A percentile compares a stretch with the other conserved stretches of the same genome.
Evolutionary conservation across 2,329 filamentous ascomycete genomes (phyloP).

Genomic region (Fusarium floridanum): DNA sequence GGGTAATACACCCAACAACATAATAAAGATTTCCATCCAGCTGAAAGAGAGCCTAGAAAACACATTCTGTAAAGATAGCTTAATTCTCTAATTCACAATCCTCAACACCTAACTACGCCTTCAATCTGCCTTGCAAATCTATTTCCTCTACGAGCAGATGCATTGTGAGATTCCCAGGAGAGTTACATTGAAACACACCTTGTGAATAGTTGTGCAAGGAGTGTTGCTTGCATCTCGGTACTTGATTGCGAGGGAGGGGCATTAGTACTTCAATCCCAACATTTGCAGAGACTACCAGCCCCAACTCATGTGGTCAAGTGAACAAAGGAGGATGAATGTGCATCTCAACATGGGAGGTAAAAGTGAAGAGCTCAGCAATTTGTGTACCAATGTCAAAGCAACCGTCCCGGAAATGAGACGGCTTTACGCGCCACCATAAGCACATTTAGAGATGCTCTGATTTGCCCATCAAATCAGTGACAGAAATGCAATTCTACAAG

Average conservation of each 20-base stretch:
- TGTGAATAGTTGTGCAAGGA: neutral
- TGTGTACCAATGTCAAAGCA: neutral
- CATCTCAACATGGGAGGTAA: neutral
- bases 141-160: neutral
- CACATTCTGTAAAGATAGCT: neutral
- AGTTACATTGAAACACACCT: neutral
- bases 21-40: neutral
- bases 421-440: slow-evolving; percentile 18
- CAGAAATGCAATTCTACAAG: neutral
- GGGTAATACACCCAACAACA: neutral
- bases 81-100: neutral
- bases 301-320: neutral
- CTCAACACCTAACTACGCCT: neutral
- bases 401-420: slow-evolving; percentile 11
- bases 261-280: neutral
- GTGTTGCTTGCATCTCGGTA: neutral
- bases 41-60: neutral
- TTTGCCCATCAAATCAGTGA: slow-evolving; percentile 14
- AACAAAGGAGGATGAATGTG: neutral
- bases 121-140: neutral
- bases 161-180: neutral
- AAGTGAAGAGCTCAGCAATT: neutral
- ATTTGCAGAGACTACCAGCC: neutral
- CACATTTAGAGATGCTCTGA: slow-evolving; percentile 32
- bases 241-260: neutral